Conservation (phyloP, 129 eudicot species). For the Ambrosia trifida region DNA sequence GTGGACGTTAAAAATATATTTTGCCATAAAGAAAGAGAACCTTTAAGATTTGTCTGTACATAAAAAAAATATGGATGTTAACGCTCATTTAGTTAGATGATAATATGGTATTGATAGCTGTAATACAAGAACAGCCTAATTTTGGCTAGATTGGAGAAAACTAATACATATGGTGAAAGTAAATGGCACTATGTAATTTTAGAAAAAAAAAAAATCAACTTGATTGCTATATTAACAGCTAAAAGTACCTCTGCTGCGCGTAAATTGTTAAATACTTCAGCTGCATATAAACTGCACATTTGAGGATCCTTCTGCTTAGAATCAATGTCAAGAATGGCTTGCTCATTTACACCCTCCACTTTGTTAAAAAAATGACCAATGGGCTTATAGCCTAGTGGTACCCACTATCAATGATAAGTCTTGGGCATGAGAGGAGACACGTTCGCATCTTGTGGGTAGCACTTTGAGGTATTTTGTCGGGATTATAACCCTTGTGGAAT, state of each 20-base stretch:
- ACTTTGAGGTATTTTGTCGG: too few species aligned
- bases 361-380: constrained; percentile 32
- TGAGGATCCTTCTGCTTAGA: constrained; percentile 69
- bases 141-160: background rate
- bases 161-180: background rate
- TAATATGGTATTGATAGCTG: background rate
- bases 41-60: background rate
- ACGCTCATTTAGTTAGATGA: constrained; percentile 3
- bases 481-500: too few species aligned
- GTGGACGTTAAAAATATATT: background rate
- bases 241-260: constrained; percentile 67
- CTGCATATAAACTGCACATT: constrained; percentile 81
- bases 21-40: constrained; percentile 1
- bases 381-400: too few species aligned
- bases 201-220: background rate
- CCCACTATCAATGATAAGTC: too few species aligned
- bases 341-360: constrained; percentile 39
- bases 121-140: background rate
- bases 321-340: constrained; percentile 60
- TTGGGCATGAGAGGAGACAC: too few species aligned
- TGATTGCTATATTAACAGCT: constrained; percentile 17
- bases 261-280: constrained; percentile 55
- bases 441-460: too few species aligned
- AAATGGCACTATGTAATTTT: background rate
- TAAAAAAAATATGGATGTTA: constrained; percentile 21